phyloP scores from a whole-genome alignment of 306 rosid species.

The Canavalia ensiformis region DNA sequence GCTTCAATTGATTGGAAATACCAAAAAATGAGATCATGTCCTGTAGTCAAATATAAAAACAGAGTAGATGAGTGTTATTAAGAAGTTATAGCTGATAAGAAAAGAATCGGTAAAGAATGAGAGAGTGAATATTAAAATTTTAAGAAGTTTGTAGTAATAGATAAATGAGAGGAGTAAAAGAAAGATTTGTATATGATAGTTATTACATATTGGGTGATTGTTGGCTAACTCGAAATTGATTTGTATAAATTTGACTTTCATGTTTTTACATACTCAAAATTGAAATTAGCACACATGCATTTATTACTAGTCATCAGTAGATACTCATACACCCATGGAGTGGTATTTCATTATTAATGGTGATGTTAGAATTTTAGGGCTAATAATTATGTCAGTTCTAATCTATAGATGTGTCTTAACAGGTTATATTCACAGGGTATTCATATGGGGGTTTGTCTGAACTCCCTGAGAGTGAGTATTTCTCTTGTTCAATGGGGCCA shows the following conservation, averaged over 20 bases:
- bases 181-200: too few relatives aligned
- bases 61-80: too few relatives aligned
- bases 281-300: constrained; percentile 34
- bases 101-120: too few relatives aligned
- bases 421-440: constrained; percentile 97
- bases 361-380: constrained; percentile 40
- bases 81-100: too few relatives aligned
- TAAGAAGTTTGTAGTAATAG: too few relatives aligned
- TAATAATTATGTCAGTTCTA: constrained; percentile 37
- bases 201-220: too few relatives aligned
- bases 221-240: not conserved
- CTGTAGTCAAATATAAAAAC: too few relatives aligned
- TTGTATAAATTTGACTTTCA: too few relatives aligned
- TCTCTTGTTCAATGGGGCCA: constrained; percentile 97
- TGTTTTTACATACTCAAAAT: not conserved
- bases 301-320: constrained; percentile 30
- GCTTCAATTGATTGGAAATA: too few relatives aligned
- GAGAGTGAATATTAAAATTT: too few relatives aligned
- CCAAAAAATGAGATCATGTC: too few relatives aligned
- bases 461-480: constrained; percentile 82
- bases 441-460: constrained; percentile 97
- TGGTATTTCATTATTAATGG: constrained; percentile 38
- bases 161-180: too few relatives aligned
- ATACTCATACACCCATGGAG: constrained; percentile 16
- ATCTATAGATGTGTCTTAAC: constrained; percentile 53